Conservation (phyloP, 768 basidiomycete species). For the Fistulinella prunicolor region DNA sequence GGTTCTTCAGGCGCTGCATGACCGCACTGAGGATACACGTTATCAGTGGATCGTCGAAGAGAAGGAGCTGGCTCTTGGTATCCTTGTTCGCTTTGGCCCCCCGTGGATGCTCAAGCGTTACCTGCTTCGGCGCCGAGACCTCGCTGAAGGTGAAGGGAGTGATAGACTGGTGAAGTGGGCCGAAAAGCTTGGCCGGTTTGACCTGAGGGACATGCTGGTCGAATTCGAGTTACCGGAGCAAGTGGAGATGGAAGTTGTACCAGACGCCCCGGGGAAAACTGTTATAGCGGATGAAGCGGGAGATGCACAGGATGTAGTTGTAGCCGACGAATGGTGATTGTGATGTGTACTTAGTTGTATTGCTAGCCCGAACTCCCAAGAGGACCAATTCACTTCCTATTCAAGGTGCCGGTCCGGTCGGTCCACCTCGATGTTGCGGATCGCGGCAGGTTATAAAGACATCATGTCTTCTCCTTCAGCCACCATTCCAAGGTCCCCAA, state of each 20-base stretch:
- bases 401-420: no score
- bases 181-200: slow-evolving; percentile 22
- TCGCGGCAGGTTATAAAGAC: no score
- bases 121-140: slow-evolving; percentile 21
- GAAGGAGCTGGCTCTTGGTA: slow-evolving; percentile 20
- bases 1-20: slow-evolving; percentile 26
- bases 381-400: no score
- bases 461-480: slow-evolving; percentile 7
- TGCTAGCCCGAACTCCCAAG: no score
- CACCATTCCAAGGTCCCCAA: background rate
- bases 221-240: slow-evolving; percentile 15
- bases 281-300: background rate
- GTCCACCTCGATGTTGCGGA: no score
- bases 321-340: slow-evolving; percentile 4
- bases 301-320: slow-evolving; percentile 4
- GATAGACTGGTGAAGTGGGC: slow-evolving; percentile 13
- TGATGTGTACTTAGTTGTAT: no score
- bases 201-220: slow-evolving; percentile 21
- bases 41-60: slow-evolving; percentile 28
- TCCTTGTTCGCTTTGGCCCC: slow-evolving; percentile 20
- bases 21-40: slow-evolving; percentile 18
- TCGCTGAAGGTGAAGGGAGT: slow-evolving; percentile 15
- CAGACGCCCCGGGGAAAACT: no score
- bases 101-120: slow-evolving; percentile 30
- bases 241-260: slow-evolving; percentile 8